Conservation (phyloP, 2,329 filamentous ascomycete genomes). For the Diaporthe citriasiana region DNA sequence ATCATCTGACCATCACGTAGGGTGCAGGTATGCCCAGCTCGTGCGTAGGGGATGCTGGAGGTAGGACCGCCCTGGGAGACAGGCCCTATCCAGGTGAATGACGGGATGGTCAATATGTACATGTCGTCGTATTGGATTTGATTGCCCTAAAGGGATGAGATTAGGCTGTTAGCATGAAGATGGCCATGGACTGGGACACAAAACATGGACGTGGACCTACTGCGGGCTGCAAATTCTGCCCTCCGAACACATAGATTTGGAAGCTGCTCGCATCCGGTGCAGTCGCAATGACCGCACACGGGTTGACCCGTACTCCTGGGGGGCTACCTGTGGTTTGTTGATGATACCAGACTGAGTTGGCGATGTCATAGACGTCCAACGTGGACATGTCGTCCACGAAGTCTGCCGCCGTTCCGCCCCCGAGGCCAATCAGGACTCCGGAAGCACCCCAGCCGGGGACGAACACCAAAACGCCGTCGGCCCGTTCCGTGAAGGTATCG, state of each 20-base stretch:
- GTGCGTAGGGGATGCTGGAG: slow-evolving; percentile 67
- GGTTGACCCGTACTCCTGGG: slow-evolving; percentile 77
- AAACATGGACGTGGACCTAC: slow-evolving; percentile 50
- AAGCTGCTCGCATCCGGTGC: slow-evolving; percentile 81
- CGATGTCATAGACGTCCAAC: slow-evolving; percentile 83
- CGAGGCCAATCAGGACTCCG: slow-evolving; percentile 80
- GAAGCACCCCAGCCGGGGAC: slow-evolving; percentile 80
- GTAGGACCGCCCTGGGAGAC: slow-evolving; percentile 61
- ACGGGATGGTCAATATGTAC: slow-evolving; percentile 81
- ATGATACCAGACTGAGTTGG: slow-evolving; percentile 79
- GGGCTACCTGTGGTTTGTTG: slow-evolving; percentile 76
- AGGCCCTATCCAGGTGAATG: slow-evolving; percentile 81
- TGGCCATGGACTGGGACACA: neutral
- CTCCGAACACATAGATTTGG: slow-evolving; percentile 84
- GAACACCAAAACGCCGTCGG: slow-evolving; percentile 80
- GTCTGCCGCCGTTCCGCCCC: slow-evolving; percentile 75
- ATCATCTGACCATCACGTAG: slow-evolving; percentile 80
- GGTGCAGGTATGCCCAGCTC: slow-evolving; percentile 78
- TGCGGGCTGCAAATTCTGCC: slow-evolving; percentile 78
- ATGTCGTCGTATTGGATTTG: slow-evolving; percentile 77
- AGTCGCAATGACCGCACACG: slow-evolving; percentile 77
- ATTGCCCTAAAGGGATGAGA: slow-evolving; percentile 50
- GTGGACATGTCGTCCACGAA: slow-evolving; percentile 69
- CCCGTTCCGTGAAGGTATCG: slow-evolving; percentile 78
- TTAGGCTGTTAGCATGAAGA: slow-evolving; percentile 27